Percentiles rank a stretch among this genome's conserved stretches.
These are phyloP conservation scores for Edaphochlamys debaryana DNA, from an alignment of 139 green algal genomes.

Conservation along the genomic window DNA sequence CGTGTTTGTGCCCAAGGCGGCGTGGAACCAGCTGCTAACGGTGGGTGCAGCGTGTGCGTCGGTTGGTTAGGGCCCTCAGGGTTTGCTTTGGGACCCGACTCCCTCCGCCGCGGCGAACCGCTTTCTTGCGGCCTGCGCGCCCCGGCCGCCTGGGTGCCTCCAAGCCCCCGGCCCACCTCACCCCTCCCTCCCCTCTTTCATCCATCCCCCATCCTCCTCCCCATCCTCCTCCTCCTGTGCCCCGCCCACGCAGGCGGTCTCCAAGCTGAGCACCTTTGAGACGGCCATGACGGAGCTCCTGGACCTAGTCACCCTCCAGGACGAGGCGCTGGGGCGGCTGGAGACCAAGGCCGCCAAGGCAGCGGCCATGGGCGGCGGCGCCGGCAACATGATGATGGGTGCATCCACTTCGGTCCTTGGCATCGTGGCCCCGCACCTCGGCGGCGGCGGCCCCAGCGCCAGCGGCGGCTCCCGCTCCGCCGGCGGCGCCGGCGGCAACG, in stretches of 20 bases:
- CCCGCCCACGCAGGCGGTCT: not conserved
- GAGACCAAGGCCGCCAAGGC: not conserved
- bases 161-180: too few species aligned
- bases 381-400: not conserved
- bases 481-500: not conserved
- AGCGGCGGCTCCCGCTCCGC: too few species aligned
- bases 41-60: not conserved
- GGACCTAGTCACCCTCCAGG: conserved; percentile 16
- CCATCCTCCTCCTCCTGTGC: not conserved
- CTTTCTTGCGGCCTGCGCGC: not conserved
- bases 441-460: not conserved
- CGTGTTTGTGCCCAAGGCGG: conserved; percentile 16
- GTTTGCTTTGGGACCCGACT: not conserved
- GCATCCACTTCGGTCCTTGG: not conserved
- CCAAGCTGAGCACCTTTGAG: conserved; percentile 1
- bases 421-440: not conserved
- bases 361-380: not conserved
- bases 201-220: not conserved
- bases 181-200: too few species aligned
- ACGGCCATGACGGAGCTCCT: not conserved
- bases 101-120: not conserved
- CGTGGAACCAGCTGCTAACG: conserved; percentile 23
- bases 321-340: conserved; percentile 12
- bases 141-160: too few species aligned
- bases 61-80: not conserved